A percentile compares a stretch with the other conserved stretches of the same genome.
Conservation (phyloP, 2,329 filamentous ascomycete genomes). For the Pestalotiopsis sp. region DNA sequence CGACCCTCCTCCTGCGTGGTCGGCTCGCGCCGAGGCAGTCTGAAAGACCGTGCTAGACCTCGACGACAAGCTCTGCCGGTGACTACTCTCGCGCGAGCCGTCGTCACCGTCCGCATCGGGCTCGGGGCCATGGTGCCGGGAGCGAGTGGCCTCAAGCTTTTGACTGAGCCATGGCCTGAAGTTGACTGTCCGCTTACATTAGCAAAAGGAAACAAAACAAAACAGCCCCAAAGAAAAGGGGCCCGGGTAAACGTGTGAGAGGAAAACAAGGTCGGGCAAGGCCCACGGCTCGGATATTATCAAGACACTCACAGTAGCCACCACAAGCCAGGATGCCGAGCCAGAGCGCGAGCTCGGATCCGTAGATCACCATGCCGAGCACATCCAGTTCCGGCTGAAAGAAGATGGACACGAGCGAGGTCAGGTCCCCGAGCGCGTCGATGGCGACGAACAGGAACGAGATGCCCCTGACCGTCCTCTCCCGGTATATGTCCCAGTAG, state of each 20-base stretch:
- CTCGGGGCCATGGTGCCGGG: background rate
- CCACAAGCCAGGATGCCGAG: slow-evolving; percentile 68
- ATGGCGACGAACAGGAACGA: slow-evolving; percentile 74
- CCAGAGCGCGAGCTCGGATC: slow-evolving; percentile 67
- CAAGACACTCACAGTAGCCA: slow-evolving; percentile 3
- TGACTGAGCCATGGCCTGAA: slow-evolving; percentile 1
- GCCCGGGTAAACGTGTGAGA: background rate
- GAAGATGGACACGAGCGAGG: slow-evolving; percentile 66
- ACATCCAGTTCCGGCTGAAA: slow-evolving; percentile 62
- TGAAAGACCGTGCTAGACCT: slow-evolving; percentile 2
- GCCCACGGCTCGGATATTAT: background rate
- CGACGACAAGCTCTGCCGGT: background rate
- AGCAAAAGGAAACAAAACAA: background rate
- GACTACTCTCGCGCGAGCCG: too few species aligned
- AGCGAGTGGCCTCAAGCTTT: background rate
- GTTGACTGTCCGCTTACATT: background rate
- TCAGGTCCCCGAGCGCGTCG: slow-evolving; percentile 69
- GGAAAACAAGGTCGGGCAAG: background rate
- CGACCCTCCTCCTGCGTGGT: background rate
- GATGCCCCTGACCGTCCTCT: slow-evolving; percentile 69
- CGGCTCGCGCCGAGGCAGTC: background rate
- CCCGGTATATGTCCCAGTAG: slow-evolving; percentile 70
- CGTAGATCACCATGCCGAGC: slow-evolving; percentile 69
- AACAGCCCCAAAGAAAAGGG: background rate
- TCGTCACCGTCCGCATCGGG: too few species aligned